These are phyloP conservation scores for Auricularia sp. DNA, from an alignment of 768 basidiomycete species.

Conservation along the genomic window DNA sequence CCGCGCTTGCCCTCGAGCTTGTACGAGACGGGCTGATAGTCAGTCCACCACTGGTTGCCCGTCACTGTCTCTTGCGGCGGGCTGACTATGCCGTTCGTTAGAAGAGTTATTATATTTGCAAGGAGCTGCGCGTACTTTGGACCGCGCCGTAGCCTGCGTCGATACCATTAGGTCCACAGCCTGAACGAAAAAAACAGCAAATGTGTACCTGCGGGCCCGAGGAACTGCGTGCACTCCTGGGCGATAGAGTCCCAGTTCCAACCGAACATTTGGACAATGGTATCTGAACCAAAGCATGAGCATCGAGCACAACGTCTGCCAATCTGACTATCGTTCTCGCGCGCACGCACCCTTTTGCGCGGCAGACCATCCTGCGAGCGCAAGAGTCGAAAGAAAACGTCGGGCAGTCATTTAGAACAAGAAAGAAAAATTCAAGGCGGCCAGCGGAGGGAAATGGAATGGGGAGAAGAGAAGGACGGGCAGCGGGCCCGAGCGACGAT, in stretches of 20 bases:
- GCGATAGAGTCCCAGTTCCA: constrained; percentile 51
- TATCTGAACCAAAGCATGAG: constrained; percentile 34
- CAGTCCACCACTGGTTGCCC: constrained; percentile 56
- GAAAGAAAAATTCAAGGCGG: too few relatives aligned
- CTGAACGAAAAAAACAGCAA: background rate
- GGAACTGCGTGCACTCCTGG: constrained; percentile 51
- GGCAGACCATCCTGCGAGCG: background rate
- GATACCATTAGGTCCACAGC: background rate
- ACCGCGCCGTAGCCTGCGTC: constrained; percentile 44
- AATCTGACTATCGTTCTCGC: background rate
- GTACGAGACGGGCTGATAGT: constrained; percentile 62
- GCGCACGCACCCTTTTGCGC: background rate
- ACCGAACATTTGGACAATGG: constrained; percentile 64
- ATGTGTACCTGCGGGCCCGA: constrained; percentile 46
- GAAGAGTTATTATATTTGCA: background rate
- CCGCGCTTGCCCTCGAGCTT: constrained; percentile 57
- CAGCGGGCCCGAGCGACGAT: too few relatives aligned
- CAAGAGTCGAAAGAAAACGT: background rate
- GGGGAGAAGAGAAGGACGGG: too few relatives aligned
- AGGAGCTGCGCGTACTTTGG: constrained; percentile 33
- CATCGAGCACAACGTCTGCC: constrained; percentile 15
- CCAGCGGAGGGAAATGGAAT: too few relatives aligned
- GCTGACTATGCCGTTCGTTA: constrained; percentile 21
- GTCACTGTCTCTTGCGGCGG: constrained; percentile 49
- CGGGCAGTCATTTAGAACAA: too few relatives aligned